These are phyloP conservation scores for Orbilia quercus DNA, from an alignment of 2,329 filamentous ascomycete species.

Conservation along the genomic window DNA sequence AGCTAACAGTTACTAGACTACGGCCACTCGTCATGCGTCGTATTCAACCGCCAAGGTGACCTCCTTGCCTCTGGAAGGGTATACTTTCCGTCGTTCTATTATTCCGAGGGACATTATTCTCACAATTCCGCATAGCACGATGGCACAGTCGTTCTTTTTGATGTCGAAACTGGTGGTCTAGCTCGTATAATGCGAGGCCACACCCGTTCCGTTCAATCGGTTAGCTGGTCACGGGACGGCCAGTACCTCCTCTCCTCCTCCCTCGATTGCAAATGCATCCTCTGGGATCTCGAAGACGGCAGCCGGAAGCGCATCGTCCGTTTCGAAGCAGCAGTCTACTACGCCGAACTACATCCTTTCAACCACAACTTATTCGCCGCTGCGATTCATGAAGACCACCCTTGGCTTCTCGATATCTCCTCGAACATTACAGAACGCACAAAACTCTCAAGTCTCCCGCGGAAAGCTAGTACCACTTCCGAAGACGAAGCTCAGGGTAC, in stretches of 20 bases:
- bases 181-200: slow-evolving; percentile 94
- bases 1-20: slow-evolving; percentile 82
- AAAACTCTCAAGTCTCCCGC: slow-evolving; percentile 69
- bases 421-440: slow-evolving; percentile 28
- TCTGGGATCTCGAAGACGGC: slow-evolving; percentile 88
- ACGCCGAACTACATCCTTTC: slow-evolving; percentile 91
- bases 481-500: slow-evolving; percentile 69
- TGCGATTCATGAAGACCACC: slow-evolving; percentile 92
- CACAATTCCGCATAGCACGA: slow-evolving; percentile 69
- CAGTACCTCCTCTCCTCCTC: slow-evolving; percentile 91
- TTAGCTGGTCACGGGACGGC: slow-evolving; percentile 92
- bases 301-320: slow-evolving; percentile 82
- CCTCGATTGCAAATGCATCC: slow-evolving; percentile 94
- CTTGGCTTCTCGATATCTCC: slow-evolving; percentile 84
- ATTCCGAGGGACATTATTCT: slow-evolving; percentile 28
- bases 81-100: slow-evolving; percentile 58
- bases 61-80: slow-evolving; percentile 92
- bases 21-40: slow-evolving; percentile 74
- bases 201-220: slow-evolving; percentile 89
- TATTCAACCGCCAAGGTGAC: slow-evolving; percentile 94
- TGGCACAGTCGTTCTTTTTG: slow-evolving; percentile 94
- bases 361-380: slow-evolving; percentile 89
- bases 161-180: slow-evolving; percentile 96
- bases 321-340: slow-evolving; percentile 93
- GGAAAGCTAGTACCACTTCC: slow-evolving; percentile 74